These are phyloP conservation scores for Russula emetica DNA, from an alignment of 768 basidiomycete species.

Conservation along the genomic window DNA sequence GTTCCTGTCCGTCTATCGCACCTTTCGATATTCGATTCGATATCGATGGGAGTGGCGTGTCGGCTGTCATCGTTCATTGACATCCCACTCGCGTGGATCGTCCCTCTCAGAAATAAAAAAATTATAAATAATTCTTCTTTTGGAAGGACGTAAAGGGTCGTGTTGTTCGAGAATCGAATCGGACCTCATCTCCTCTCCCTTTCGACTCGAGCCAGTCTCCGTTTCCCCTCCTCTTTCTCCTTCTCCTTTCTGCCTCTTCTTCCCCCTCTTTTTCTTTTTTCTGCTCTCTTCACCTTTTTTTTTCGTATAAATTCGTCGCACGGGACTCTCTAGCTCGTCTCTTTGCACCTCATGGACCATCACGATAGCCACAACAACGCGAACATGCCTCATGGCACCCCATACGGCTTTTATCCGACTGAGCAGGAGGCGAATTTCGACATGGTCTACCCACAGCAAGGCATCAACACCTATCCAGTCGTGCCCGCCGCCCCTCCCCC, in stretches of 20 bases:
- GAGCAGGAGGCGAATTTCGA: constrained; percentile 35
- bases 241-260: constrained; percentile 28
- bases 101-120: neutral
- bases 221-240: neutral
- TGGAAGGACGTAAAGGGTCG: neutral
- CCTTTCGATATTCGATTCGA: constrained; percentile 5
- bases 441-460: constrained; percentile 45
- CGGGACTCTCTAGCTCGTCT: constrained; percentile 28
- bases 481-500: constrained; percentile 53
- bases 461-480: constrained; percentile 50
- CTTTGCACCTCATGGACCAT: constrained; percentile 34
- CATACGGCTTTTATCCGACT: constrained; percentile 37
- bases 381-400: constrained; percentile 31
- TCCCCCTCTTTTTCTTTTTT: constrained; percentile 36
- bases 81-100: neutral
- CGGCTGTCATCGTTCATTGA: too few species aligned
- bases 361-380: constrained; percentile 31
- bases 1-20: constrained; percentile 12
- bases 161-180: neutral
- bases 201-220: constrained; percentile 1
- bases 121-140: neutral
- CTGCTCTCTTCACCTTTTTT: constrained; percentile 7
- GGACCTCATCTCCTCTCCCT: constrained; percentile 10
- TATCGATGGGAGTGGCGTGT: constrained; percentile 4
- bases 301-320: constrained; percentile 25